Percentiles rank a stretch among this genome's conserved stretches.
Conservation (phyloP, 2,329 filamentous ascomycete genomes). For the Madurella mycetomatis region DNA sequence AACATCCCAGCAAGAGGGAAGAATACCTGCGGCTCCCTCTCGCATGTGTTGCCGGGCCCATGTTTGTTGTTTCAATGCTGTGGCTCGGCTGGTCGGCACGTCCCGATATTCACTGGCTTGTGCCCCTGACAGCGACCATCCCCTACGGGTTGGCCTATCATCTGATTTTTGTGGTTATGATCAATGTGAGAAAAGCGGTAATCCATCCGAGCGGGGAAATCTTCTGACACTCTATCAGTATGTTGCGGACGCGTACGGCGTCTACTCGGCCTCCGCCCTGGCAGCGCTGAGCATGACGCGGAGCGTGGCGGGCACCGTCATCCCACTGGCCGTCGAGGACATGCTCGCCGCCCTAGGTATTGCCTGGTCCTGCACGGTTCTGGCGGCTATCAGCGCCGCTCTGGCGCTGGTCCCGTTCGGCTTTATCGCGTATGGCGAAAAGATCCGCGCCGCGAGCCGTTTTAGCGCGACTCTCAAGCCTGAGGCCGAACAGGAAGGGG, state of each 20-base stretch:
- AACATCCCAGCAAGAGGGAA: constrained; percentile 22
- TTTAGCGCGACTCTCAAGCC: constrained; percentile 36
- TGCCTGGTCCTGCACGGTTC: constrained; percentile 41
- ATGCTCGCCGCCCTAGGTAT: constrained; percentile 29
- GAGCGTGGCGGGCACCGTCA: constrained; percentile 25
- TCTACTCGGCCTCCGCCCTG: constrained; percentile 28
- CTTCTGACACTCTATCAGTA: constrained; percentile 10
- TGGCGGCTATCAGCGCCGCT: constrained; percentile 44
- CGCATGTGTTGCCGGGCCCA: constrained; percentile 26
- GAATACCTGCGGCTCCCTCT: constrained; percentile 30
- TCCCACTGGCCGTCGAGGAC: constrained; percentile 26
- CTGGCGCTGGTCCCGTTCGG: constrained; percentile 48
- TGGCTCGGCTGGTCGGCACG: constrained; percentile 29
- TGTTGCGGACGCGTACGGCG: constrained; percentile 27
- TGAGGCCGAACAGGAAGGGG: constrained; percentile 36
- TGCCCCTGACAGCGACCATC: constrained; percentile 25
- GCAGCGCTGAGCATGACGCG: constrained; percentile 26
- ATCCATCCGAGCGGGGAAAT: background rate
- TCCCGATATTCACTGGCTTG: constrained; percentile 26
- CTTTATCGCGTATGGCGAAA: constrained; percentile 42
- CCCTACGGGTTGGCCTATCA: constrained; percentile 29
- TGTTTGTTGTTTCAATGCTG: constrained; percentile 26
- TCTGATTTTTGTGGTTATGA: constrained; percentile 28
- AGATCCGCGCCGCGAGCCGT: constrained; percentile 39
- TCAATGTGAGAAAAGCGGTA: constrained; percentile 19